Evolutionary conservation across 1,284 basidiomycete genomes (phyloP), one percentile per base, ranked within the genome.

Genomic region (Ceratobasidium papillatum): DNA sequence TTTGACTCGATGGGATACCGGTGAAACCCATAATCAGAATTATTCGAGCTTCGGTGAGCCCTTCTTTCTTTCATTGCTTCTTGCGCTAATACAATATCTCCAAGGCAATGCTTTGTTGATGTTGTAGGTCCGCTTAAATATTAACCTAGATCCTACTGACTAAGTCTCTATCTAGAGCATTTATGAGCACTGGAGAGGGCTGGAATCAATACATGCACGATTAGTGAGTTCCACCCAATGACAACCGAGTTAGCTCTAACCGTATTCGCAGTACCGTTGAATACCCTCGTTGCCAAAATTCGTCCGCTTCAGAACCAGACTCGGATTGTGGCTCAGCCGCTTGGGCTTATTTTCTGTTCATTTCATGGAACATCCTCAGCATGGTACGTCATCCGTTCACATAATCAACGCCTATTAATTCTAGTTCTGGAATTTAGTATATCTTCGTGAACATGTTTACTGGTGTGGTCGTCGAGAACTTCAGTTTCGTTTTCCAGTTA

Each of bases 201-300:
- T 98, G 95, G 95, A 98, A 97, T 81, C 89, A 91, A 77, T 96
- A 91, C 81, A 98, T 97, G 96, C 95, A 98, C 80, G 93, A 97
- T 82, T 96, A 90, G 94, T 93, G 80, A 80, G 92, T 51, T 2
- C n/a, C n/a, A 66, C n/a, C 27, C 52, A 19, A 9, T 56, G 14
- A 17, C 32, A 43, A 38, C 41, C 14, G n/a, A 1, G 27, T 74
- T 62, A 58, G 77, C 77, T 1, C 41, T 38, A 65, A 71, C 41
- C 17, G 69, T 59, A 54, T 41, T 58, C 4, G 3, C 77, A 95
- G 94, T 80, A 86, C 93, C 3, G 78, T 95, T 38, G 86, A 87
- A 19, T 92, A 92, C 79, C 96, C 96, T 14, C 87, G 90, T 19
- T 99, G 97, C 82, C 96, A 94, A 8, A 91, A 90, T 79, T 86